Base-by-base conservation (phyloP, 2,329 filamentous ascomycete species). In the Amauroascus niger region DNA sequence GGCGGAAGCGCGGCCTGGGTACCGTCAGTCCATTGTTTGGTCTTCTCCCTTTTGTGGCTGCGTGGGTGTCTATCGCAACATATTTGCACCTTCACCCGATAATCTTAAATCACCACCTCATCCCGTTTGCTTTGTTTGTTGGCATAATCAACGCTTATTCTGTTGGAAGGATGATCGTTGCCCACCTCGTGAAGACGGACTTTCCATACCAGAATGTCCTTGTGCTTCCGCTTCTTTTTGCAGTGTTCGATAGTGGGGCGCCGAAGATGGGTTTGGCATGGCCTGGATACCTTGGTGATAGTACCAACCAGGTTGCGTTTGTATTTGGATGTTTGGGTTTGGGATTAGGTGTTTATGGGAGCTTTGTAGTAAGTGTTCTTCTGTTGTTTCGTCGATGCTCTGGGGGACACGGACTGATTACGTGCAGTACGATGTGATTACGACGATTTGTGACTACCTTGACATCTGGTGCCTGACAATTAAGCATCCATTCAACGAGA, bases 381-480 rank as follows among this genome's bases (percentile, higher is more conserved):
- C 5, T 40, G 9, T 28, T 54, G 13, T 6, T 39, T 18, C 5
- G 2, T 39, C 16, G 35, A 7, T 41, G 18, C 2, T 41, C 13
- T 22, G 18, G 16, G 11, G 3, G 16, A 11, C 18, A n/a, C n/a
- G n/a, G 9, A 3, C 16, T 22, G 20, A 35, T 35, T n/a, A 24
- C 40, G 7, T 24, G 14, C 54, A 77, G 75, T 71, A 95, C 30
- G 93, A 97, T 67, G 90, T 97, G 54, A 96, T 98, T 61, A 88
- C 93, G 56, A 94, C 88, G 28, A 97, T 98, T 62, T 98, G 93
- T 72, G 93, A 98, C 69, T 95, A 95, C 68, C 78, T 97, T 57
- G 93, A 98, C 67, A 98, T 98, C 61, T 97, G 89, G 88, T 98
- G 93, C 67, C 76, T 98, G 67, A 95, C 87, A 1, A 98, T 98